Percentiles rank a stretch among this genome's conserved stretches.
phyloP scores from a whole-genome alignment of 345 rosid genomes.

The Eucalyptus tenuipes region DNA sequence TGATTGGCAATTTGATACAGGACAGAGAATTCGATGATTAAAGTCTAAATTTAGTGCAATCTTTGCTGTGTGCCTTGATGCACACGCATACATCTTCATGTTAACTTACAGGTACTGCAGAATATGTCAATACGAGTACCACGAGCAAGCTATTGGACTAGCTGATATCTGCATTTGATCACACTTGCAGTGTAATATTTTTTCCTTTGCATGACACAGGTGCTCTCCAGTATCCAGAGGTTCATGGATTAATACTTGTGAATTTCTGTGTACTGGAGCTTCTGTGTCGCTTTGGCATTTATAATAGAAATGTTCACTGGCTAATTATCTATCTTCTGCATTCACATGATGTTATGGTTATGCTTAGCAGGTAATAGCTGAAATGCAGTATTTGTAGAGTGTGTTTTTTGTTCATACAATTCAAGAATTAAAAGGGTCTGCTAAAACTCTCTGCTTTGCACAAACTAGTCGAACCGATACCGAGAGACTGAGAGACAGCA shows the following conservation, averaged over 20 bases:
- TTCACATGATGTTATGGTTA: not conserved
- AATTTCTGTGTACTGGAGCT: not conserved
- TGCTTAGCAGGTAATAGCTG: not conserved
- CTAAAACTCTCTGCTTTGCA: not conserved
- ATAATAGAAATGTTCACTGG: not conserved
- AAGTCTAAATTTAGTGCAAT: not conserved
- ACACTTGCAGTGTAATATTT: not conserved
- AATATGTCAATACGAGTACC: not conserved
- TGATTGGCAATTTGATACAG: slow-evolving; percentile 68
- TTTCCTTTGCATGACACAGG: not conserved
- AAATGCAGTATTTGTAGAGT: not conserved
- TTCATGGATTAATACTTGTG: not conserved
- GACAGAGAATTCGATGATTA: slow-evolving; percentile 39
- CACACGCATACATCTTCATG: not conserved
- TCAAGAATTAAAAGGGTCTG: not conserved
- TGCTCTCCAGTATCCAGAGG: not conserved
- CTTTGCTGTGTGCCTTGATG: not conserved
- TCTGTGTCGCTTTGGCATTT: not conserved
- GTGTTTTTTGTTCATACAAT: not conserved
- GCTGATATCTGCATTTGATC: not conserved
- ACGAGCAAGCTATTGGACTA: not conserved
- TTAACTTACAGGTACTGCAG: not conserved
- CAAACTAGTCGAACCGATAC: not conserved
- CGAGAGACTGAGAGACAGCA: not conserved
- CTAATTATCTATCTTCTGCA: not conserved